Conservation (phyloP, 164 flowering plant genomes). For the Nelumbo lutea region DNA sequence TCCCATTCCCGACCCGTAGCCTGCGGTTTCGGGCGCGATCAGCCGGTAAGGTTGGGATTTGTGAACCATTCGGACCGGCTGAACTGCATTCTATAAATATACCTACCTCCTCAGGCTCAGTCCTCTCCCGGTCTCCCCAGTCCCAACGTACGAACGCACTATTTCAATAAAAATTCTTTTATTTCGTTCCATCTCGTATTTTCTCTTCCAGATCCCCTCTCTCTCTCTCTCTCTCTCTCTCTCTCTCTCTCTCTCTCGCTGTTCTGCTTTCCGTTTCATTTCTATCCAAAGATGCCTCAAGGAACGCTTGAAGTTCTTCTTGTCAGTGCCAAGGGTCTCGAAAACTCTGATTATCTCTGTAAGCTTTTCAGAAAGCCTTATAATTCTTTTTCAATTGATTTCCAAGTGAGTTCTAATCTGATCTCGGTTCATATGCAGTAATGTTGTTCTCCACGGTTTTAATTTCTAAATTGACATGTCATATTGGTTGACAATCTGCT, state of each 20-base stretch:
- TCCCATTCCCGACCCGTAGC: no score
- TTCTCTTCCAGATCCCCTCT: no score
- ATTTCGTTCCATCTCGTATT: no score
- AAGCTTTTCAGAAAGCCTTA: constrained; percentile 12
- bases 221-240: neutral
- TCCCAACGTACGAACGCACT: no score
- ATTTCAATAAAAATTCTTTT: no score
- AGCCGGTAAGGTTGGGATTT: no score
- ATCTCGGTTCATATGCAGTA: neutral
- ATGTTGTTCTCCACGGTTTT: neutral
- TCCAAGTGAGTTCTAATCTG: neutral
- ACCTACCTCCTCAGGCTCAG: no score
- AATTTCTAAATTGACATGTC: no score
- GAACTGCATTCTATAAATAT: neutral
- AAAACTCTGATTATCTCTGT: constrained; percentile 73
- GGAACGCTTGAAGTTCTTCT: constrained; percentile 76
- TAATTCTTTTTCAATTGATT: neutral
- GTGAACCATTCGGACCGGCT: no score
- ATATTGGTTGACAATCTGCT: no score
- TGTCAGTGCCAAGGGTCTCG: constrained; percentile 73
- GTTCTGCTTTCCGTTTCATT: neutral
- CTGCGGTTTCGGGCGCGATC: no score
- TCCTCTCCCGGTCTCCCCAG: no score
- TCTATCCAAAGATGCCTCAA: constrained; percentile 38
- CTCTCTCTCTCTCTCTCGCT: neutral